Base-by-base conservation (phyloP, 2,329 filamentous ascomycete species). In the Domatiomyces globalis region DNA sequence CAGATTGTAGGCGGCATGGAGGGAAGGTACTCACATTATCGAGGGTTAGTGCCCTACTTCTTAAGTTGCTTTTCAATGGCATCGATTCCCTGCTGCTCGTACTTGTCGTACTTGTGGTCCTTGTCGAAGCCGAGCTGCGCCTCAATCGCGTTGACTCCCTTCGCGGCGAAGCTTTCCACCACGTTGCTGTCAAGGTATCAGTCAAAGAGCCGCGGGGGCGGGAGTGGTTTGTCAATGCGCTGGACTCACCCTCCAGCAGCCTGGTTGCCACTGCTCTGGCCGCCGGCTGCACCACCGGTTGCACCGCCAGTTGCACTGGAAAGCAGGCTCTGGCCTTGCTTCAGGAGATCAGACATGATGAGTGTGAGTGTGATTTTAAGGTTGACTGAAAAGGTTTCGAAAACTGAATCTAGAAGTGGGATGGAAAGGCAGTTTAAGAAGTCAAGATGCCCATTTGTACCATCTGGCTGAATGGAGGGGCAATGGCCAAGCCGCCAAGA, bases 21-120 rank as follows among this genome's bases (percentile, higher is more conserved):
- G 29, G 2, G 29, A 3, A 33, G 29, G 29, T 33, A 39, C 33
- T 39, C 33, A 39, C 33, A 15, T 12, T 39, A 4, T 33, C 8
- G 9, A 33, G 10, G 29, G 10, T 2, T 9, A 9, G 15, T 39
- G 33, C 4, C 12, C 33, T 39, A 39, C 15, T 39, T 39, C 33
- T 39, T 39, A 10, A 39, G 33, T 15, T 39, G 33, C 33, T 39
- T 39, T 10, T 39, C 10, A 15, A 39, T 10, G 2, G 25, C 8
- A 5, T 47, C 45, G 9, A 29, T 47, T 5, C 20, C 45, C 45
- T 47, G 2, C 45, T 47, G 20, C 45, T 47, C 45, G 25, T 47
- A 47, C 45, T 47, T 29, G 45, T 47, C 45, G n/a, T 47, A 47
- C 29, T 47, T 47, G 45, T 47, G 45, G 27, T 47, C 45, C 45